Evolutionary conservation across 2,329 filamentous ascomycete species (phyloP).

Genomic region (Arthrocladium fulminans): DNA sequence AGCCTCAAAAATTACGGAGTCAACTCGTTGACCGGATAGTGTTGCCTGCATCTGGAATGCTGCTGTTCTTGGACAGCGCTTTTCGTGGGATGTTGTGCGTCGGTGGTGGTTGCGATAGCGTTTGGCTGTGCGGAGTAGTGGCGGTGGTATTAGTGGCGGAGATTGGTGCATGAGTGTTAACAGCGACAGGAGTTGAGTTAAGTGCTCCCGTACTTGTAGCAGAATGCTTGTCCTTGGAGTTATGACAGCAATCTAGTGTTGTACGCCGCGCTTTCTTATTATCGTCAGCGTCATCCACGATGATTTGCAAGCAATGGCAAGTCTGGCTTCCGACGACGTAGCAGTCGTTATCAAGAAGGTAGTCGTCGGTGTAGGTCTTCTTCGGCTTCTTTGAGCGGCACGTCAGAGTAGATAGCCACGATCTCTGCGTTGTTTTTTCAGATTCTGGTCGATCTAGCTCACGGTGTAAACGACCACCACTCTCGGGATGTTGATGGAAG

Average conservation of each 20-base stretch:
- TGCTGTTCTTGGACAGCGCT: neutral
- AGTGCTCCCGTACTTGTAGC: neutral
- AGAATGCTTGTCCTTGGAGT: neutral
- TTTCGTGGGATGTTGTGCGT: neutral
- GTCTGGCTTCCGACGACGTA: neutral
- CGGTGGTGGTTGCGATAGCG: neutral
- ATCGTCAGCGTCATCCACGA: neutral
- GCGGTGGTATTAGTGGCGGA: neutral
- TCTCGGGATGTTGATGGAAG: conserved; percentile 1
- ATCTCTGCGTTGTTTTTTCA: conserved; percentile 4
- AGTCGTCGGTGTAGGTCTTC: neutral
- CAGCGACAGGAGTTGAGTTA: neutral
- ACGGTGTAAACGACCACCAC: neutral
- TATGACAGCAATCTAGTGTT: neutral
- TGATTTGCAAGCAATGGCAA: neutral
- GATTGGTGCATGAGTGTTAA: neutral
- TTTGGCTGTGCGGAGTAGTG: neutral
- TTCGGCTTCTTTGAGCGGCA: conserved; percentile 1
- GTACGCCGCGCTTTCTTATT: neutral
- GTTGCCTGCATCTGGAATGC: neutral
- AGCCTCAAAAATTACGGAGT: too few species aligned
- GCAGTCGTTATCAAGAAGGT: neutral
- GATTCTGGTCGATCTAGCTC: conserved; percentile 2
- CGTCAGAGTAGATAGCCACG: neutral
- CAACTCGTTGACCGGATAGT: neutral